phyloP scores from a whole-genome alignment of 129 eudicot genomes.

The Daucus carota region DNA sequence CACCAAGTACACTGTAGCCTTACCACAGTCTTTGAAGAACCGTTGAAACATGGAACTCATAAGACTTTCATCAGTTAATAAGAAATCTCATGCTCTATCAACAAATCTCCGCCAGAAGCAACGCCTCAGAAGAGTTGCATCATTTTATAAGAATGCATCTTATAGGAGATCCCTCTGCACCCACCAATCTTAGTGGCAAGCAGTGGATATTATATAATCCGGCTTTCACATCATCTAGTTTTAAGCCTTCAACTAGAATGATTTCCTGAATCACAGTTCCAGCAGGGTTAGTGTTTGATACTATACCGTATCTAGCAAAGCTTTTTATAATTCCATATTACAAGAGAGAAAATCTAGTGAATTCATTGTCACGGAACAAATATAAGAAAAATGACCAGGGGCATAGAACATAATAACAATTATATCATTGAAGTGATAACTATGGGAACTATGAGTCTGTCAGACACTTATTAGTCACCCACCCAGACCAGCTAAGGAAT shows the following conservation, averaged over 20 bases:
- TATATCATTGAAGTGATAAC: too few relatives aligned
- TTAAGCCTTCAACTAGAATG: conserved; percentile 74
- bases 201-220: conserved; percentile 72
- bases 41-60: background rate
- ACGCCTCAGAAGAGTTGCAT: background rate
- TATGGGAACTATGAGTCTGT: too few relatives aligned
- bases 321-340: background rate
- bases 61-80: background rate
- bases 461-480: too few relatives aligned
- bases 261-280: conserved; percentile 43
- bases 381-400: too few relatives aligned
- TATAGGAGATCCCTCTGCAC: conserved; percentile 83
- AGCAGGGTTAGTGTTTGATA: background rate
- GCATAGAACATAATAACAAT: too few relatives aligned
- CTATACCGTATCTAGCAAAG: background rate
- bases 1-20: too few relatives aligned
- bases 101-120: background rate
- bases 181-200: conserved; percentile 63
- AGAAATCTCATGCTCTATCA: background rate
- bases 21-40: background rate
- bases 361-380: too few relatives aligned
- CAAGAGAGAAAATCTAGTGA: too few relatives aligned
- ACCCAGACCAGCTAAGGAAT: too few relatives aligned
- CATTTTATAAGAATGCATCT: conserved; percentile 64
- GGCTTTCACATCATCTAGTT: conserved; percentile 49